Evolutionary conservation across 192 early-diverging fungal genomes (phyloP).

Genomic region (Piromyces sp.): DNA sequence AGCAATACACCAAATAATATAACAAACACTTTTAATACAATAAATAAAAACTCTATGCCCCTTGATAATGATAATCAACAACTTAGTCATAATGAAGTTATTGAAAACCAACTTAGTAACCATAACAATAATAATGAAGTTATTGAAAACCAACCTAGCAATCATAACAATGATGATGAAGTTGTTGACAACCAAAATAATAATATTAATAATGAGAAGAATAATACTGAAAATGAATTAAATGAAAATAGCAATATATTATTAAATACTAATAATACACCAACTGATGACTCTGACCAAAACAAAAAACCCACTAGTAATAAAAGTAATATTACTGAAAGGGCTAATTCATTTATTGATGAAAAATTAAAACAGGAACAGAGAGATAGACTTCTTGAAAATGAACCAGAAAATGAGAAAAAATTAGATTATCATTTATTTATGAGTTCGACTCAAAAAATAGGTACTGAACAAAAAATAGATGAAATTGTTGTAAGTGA

Average conservation of each 20-base stretch:
- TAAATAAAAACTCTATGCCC: no score
- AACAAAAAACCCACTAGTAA: neutral
- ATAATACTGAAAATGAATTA: no score
- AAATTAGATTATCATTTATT: neutral
- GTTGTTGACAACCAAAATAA: no score
- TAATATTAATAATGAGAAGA: no score
- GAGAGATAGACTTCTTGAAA: neutral
- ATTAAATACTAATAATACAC: no score
- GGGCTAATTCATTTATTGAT: neutral
- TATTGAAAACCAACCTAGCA: neutral
- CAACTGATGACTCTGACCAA: neutral
- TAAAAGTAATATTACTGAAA: neutral
- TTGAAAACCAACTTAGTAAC: neutral
- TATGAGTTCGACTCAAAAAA: neutral
- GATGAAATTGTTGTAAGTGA: neutral
- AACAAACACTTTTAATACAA: no score
- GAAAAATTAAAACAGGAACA: neutral
- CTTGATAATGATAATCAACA: no score
- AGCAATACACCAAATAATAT: no score
- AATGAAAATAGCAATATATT: no score
- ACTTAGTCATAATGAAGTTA: no score
- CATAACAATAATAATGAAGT: neutral
- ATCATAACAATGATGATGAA: no score
- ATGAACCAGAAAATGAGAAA: neutral
- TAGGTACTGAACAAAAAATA: neutral